phyloP scores from a whole-genome alignment of 129 eudicot genomes.

The Daucus carota region DNA sequence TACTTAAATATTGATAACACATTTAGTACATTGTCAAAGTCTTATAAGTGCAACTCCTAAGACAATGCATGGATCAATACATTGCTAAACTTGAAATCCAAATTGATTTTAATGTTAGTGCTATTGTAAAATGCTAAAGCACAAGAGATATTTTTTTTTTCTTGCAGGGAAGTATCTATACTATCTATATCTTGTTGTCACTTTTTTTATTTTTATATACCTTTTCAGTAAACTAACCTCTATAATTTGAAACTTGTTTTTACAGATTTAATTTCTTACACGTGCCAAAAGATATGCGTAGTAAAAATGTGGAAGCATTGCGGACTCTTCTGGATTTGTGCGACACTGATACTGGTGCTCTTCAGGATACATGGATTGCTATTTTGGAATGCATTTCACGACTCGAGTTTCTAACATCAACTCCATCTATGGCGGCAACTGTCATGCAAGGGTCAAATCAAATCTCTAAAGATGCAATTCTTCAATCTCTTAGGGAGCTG shows the following conservation, averaged over 20 bases:
- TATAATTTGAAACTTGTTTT: conserved; percentile 12
- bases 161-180: not conserved
- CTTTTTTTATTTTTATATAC: not conserved
- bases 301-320: conserved; percentile 94
- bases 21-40: not conserved
- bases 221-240: not conserved
- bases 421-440: conserved; percentile 79
- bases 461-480: conserved; percentile 81
- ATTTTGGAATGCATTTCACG: conserved; percentile 89
- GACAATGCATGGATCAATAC: not conserved
- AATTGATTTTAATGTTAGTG: not conserved
- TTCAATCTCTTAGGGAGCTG: conserved; percentile 89
- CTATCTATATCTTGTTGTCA: not conserved
- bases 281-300: conserved; percentile 90
- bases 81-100: not conserved
- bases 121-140: not conserved
- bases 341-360: conserved; percentile 78
- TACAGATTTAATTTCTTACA: conserved; percentile 87
- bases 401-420: conserved; percentile 65
- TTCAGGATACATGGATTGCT: conserved; percentile 95
- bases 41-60: not conserved
- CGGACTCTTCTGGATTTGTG: conserved; percentile 71
- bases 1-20: not conserved
- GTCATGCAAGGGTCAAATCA: conserved; percentile 97
- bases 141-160: not conserved